These are phyloP conservation scores for Leucocoprinus sp. DNA, from an alignment of 768 basidiomycete genomes.

Conservation along the genomic window DNA sequence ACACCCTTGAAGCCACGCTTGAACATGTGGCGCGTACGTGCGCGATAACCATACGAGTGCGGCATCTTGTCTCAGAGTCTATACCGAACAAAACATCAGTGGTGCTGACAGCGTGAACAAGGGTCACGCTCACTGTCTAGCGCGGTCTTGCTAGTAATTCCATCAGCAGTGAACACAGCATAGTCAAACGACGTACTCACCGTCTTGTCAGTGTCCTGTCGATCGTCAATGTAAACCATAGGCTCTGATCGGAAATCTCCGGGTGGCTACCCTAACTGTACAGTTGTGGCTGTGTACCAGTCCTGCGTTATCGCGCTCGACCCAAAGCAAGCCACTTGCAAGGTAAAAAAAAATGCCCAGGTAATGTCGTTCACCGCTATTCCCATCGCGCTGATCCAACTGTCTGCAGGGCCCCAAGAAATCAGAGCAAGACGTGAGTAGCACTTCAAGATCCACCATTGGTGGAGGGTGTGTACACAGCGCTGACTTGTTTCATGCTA, in stretches of 20 bases:
- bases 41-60: conserved; percentile 99
- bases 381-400: conserved; percentile 19
- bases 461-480: conserved; percentile 56
- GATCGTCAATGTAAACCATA: conserved; percentile 23
- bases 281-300: conserved; percentile 42
- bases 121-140: conserved; percentile 4
- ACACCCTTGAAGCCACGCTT: conserved; percentile 96
- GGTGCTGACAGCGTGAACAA: not conserved
- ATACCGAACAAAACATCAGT: not conserved
- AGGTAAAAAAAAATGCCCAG: conserved; percentile 68
- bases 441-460: conserved; percentile 54
- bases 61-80: conserved; percentile 65
- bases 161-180: too few species aligned
- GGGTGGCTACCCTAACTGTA: conserved; percentile 60
- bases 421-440: conserved; percentile 92
- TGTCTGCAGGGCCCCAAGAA: conserved; percentile 71
- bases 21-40: conserved; percentile 99
- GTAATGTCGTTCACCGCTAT: conserved; percentile 36
- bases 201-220: conserved; percentile 36
- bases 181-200: conserved; percentile 1
- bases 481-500: conserved; percentile 41
- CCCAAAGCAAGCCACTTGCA: conserved; percentile 31
- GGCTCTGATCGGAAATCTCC: conserved; percentile 38
- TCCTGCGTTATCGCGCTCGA: conserved; percentile 10
- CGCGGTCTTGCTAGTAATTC: not conserved